Base-by-base conservation (phyloP, 352 stramenopile genomes). In the Phytophthora hibernalis region DNA sequence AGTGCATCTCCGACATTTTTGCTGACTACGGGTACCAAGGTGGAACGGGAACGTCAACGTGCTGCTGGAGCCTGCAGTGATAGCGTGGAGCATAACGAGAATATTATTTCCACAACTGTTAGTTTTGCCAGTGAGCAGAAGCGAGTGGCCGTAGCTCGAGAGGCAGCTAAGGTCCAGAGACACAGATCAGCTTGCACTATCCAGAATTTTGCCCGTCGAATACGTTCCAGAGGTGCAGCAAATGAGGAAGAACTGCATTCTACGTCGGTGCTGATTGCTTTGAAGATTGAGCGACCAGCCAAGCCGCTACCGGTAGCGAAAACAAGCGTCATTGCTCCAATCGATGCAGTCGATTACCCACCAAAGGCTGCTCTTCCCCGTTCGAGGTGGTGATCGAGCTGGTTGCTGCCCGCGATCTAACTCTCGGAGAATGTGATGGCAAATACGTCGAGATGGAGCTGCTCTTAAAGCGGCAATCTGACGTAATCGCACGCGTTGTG, bases 1-100 rank as follows among this genome's bases (percentile, higher is more conserved):
- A 44, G 64, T 74, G 22, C 72, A 74, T 60, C 48, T 80, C 22
- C 68, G 57, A 20, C 68, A 77, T 22, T 72, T 72, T 37, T 74
- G 44, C 9, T 62, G 51, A 72, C 54, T 26, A 18, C 74, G 4
- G 61, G 68, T 0, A 28, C 43, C 13, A 26, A 58, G 12, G 16
- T 71, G 22, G 30, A 42, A 15, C 24, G 10, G 26, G 61, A 63
- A 55, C 35, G 28, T n/a, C 26, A 12, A 47, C 42, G 18, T 44
- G 21, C 10, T 44, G 21, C 10, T 50, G 45, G 15, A 43, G 26
- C 20, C 21, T 13, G 15, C 12, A 49, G 1, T 9, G 15, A 21
- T 20, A 16, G 24, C 24, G 7, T 9, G 3, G 56, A 35, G 3
- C 5, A 37, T 12, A 15, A 42, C 16, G 30, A 38, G 5, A 20